Conservation (phyloP, 2,329 filamentous ascomycete genomes). For the Pyricularia sp. region DNA sequence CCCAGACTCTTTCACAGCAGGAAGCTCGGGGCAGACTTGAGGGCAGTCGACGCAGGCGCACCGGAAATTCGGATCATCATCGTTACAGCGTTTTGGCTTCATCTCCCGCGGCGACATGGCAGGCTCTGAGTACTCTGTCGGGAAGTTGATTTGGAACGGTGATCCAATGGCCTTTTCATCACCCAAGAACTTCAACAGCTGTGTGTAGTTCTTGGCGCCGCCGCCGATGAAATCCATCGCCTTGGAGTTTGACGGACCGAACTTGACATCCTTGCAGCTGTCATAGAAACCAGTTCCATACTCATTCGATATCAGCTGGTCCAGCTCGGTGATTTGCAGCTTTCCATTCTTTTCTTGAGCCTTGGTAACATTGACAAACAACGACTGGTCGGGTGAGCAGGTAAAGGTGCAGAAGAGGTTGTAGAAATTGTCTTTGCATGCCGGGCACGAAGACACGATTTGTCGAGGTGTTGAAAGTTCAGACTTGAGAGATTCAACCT, state of each 20-base stretch:
- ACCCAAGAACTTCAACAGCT: slow-evolving; percentile 84
- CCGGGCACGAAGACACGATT: slow-evolving; percentile 87
- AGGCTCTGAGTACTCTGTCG: slow-evolving; percentile 48
- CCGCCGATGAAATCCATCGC: slow-evolving; percentile 96
- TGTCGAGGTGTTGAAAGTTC: slow-evolving; percentile 82
- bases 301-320: slow-evolving; percentile 75
- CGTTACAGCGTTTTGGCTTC: slow-evolving; percentile 79
- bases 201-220: slow-evolving; percentile 80
- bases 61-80: slow-evolving; percentile 72
- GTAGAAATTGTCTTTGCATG: slow-evolving; percentile 97
- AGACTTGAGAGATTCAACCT: slow-evolving; percentile 71
- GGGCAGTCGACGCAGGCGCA: slow-evolving; percentile 94
- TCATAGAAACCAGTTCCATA: slow-evolving; percentile 87
- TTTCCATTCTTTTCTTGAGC: slow-evolving; percentile 53
- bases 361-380: slow-evolving; percentile 87
- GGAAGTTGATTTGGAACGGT: slow-evolving; percentile 98
- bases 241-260: slow-evolving; percentile 84
- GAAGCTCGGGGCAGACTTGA: slow-evolving; percentile 72
- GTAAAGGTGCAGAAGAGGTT: slow-evolving; percentile 98
- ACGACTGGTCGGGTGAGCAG: slow-evolving; percentile 91
- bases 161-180: slow-evolving; percentile 87
- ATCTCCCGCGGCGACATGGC: slow-evolving; percentile 66
- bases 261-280: slow-evolving; percentile 98
- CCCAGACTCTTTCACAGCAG: slow-evolving; percentile 58
- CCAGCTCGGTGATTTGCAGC: slow-evolving; percentile 72